Conservation (phyloP, 371 early-diverging fungal genomes). For the Mucor plumbeus region DNA sequence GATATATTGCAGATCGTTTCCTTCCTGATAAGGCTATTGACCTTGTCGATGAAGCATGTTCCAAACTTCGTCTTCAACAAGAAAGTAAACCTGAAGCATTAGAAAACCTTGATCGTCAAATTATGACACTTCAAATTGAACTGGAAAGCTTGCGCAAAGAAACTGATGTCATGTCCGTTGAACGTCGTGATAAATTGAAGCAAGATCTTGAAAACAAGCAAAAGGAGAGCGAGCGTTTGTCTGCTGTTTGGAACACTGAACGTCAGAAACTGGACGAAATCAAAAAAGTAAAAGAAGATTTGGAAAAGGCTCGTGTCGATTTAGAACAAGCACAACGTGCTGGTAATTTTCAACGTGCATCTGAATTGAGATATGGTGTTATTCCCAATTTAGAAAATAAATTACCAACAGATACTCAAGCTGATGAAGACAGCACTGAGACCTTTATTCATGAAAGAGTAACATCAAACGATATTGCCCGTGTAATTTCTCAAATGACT, state of each 20-base stretch:
- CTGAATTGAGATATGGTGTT: constrained; percentile 84
- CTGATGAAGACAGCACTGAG: constrained; percentile 58
- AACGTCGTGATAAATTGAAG: constrained; percentile 72
- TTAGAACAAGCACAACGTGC: constrained; percentile 73
- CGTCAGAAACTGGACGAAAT: constrained; percentile 73
- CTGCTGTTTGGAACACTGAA: constrained; percentile 75
- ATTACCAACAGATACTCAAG: constrained; percentile 57
- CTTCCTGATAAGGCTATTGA: constrained; percentile 81
- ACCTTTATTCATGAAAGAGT: constrained; percentile 85
- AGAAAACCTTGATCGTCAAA: constrained; percentile 74
- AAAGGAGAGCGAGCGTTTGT: constrained; percentile 64
- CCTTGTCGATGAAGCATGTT: constrained; percentile 89
- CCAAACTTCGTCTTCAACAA: constrained; percentile 79
- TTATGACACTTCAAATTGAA: constrained; percentile 79
- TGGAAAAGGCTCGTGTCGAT: constrained; percentile 81
- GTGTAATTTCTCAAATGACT: constrained; percentile 84
- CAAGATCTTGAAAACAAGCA: constrained; percentile 68
- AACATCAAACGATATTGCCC: constrained; percentile 85
- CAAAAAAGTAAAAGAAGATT: constrained; percentile 69
- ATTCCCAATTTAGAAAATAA: constrained; percentile 86
- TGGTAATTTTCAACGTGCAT: constrained; percentile 78
- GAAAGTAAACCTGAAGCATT: constrained; percentile 86
- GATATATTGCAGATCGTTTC: constrained; percentile 77
- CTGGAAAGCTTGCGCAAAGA: constrained; percentile 78
- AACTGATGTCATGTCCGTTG: constrained; percentile 70